Conservation (phyloP, 106 monocot genomes). For the Dendrobium catenatum region DNA sequence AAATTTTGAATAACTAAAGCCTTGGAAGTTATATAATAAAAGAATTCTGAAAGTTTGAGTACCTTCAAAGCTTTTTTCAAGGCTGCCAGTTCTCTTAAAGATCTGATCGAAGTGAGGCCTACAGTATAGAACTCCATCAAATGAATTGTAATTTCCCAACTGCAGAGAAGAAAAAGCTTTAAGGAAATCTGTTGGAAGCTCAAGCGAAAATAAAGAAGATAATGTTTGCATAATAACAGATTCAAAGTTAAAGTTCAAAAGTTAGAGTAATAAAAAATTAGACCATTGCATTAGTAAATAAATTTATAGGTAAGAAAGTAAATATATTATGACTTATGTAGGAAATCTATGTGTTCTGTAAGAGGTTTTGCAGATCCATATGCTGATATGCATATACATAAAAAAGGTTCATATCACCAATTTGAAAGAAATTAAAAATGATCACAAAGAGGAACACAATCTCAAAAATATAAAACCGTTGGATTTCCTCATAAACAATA, state of each 20-base stretch:
- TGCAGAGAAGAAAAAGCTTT: slow-evolving; percentile 17
- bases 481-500: not conserved
- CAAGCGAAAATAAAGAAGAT: not conserved
- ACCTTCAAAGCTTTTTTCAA: slow-evolving; percentile 97
- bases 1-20: not conserved
- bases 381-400: not conserved
- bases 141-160: slow-evolving; percentile 90
- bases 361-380: not conserved
- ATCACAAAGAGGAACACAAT: not conserved
- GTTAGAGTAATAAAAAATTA: not conserved
- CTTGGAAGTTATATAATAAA: not conserved
- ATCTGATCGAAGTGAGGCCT: slow-evolving; percentile 93
- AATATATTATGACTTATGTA: not conserved
- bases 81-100: slow-evolving; percentile 90
- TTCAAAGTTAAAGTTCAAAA: not conserved
- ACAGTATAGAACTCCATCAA: slow-evolving; percentile 93
- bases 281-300: too few relatives aligned
- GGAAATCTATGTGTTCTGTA: not conserved
- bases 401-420: not conserved
- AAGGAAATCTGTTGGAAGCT: not conserved
- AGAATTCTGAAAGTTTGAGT: not conserved
- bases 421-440: not conserved
- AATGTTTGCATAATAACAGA: not conserved
- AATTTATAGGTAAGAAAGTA: not conserved
- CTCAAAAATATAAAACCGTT: not conserved